These are phyloP conservation scores for Cupressus sempervirens DNA, from an alignment of 75 land plant genomes.

Conservation along the genomic window DNA sequence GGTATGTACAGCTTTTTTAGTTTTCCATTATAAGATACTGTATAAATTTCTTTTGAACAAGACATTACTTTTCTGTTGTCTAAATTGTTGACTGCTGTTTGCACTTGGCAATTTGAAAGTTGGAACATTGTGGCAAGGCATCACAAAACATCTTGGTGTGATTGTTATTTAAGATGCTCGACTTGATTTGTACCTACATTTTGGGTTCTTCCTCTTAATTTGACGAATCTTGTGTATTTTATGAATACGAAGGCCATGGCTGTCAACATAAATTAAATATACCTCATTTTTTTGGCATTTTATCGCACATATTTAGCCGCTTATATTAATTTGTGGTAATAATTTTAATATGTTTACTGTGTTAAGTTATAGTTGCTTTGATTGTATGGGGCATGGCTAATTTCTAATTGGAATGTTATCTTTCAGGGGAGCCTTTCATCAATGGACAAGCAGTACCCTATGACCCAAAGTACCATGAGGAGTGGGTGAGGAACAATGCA, in stretches of 20 bases:
- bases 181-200: not conserved
- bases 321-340: too few species aligned
- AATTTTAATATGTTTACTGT: too few species aligned
- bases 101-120: not conserved
- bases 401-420: not conserved
- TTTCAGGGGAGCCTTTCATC: constrained; percentile 28
- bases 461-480: constrained; percentile 35
- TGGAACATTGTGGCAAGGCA: not conserved
- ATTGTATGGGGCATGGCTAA: not conserved
- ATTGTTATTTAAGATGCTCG: not conserved
- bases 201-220: not conserved
- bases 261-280: too few species aligned
- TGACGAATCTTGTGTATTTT: not conserved
- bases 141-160: not conserved
- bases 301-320: too few species aligned
- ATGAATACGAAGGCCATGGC: too few species aligned
- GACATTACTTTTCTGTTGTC: too few species aligned
- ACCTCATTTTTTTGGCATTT: too few species aligned
- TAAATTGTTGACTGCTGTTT: not conserved
- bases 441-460: constrained; percentile 29
- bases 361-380: too few species aligned
- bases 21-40: not conserved
- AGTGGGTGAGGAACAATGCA: constrained; percentile 35
- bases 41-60: not conserved
- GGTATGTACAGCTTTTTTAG: not conserved